Percentiles rank a stretch among this genome's conserved stretches.
Conservation (phyloP, 208 protist species). For the Leishmania gerbilli region DNA sequence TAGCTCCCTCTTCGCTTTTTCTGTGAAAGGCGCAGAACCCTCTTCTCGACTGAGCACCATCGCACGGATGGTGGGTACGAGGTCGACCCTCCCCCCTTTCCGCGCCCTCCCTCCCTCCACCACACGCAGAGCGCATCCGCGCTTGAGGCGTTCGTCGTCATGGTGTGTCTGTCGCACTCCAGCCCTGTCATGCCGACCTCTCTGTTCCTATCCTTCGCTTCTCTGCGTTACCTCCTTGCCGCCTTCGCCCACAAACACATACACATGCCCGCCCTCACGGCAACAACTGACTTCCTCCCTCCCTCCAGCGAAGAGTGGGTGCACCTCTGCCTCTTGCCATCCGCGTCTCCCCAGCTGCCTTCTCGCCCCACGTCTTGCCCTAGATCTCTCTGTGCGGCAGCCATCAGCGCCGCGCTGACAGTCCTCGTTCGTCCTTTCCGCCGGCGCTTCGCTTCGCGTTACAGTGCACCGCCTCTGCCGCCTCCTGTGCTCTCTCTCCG, state of each 20-base stretch:
- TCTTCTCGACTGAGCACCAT: not conserved
- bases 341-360: not conserved
- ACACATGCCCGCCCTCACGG: not conserved
- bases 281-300: not conserved
- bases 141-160: not conserved
- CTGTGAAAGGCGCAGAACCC: not conserved
- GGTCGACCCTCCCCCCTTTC: not conserved
- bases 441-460: not conserved
- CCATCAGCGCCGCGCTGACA: not conserved
- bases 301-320: not conserved
- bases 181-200: not conserved
- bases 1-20: not conserved
- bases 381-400: not conserved
- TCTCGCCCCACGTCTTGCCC: not conserved
- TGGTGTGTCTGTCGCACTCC: not conserved
- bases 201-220: not conserved
- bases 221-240: slow-evolving; percentile 9
- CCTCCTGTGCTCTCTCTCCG: not conserved
- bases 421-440: no score
- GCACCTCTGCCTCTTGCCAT: not conserved
- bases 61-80: not conserved
- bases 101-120: not conserved
- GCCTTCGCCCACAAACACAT: slow-evolving; percentile 1
- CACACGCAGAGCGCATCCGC: not conserved
- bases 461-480: not conserved